Evolutionary conservation across 768 basidiomycete species (phyloP), one percentile per base, ranked within the genome.

Genomic region (Leucosporidium yakuticum): DNA sequence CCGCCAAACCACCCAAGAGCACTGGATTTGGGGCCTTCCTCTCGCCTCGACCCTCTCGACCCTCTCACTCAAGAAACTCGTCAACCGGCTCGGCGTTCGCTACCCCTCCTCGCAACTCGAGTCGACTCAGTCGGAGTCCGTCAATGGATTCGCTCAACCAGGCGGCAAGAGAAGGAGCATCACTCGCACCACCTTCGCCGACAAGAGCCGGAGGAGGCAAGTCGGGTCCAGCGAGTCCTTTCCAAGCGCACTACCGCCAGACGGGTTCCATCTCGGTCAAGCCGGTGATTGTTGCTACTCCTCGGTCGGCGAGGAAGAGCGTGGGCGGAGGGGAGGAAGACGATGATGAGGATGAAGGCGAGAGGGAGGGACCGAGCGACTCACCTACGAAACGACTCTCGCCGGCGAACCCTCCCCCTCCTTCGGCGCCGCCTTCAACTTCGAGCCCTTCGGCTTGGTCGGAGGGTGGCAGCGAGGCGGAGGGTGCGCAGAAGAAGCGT

Each of bases 161-260:
- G 4, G 29, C 68, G 1, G 14, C 29, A 63, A 56, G 55, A 34
- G 50, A 7, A 31, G 53, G 15, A 51, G 67, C 12, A 34, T 55
- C n/a, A 47, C 21, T 39, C n/a, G 27, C 17, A 31, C 27, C 36
- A 27, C 29, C 48, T 32, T 55, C 39, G 29, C 63, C 25, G 34
- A n/a, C 31, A 55, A 34, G 14, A 31, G 62, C 7, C 25, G 32
- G 17, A 27, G 61, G 15, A 54, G 39, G 5, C 21, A 2, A 20
- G 48, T 25, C 50, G 1, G 57, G 72, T 61, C 64, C 76, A 20
- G 83, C 88, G 17, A 90, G 86, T 78, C 91, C 91, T 1, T 94
- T 94, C 76, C 87, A 84, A 11, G 82, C 84, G 6, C 93, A 96
- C 78, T 95, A 96, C 78, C 85, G 87, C 69, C 82, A 85, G 73